A percentile compares a stretch with the other conserved stretches of the same genome.
Conservation (phyloP, 2,329 filamentous ascomycete genomes). For the Nigrospora sphaerica region DNA sequence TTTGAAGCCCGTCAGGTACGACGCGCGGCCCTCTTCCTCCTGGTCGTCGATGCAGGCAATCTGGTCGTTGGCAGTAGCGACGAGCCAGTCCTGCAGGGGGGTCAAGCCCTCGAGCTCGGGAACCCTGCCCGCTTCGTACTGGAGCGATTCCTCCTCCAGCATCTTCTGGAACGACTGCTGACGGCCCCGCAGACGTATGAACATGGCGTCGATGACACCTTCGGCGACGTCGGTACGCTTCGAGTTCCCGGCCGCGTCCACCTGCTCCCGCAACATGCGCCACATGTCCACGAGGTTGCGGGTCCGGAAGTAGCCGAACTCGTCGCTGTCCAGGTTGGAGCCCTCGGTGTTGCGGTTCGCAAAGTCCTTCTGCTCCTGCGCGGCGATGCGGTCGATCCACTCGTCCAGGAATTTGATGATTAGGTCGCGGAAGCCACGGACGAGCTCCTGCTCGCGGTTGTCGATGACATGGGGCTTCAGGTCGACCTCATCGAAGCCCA, state of each 20-base stretch:
- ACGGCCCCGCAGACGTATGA: slow-evolving; percentile 72
- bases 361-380: slow-evolving; percentile 76
- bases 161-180: slow-evolving; percentile 84
- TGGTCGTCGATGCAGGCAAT: slow-evolving; percentile 97
- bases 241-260: slow-evolving; percentile 77
- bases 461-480: slow-evolving; percentile 83
- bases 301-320: slow-evolving; percentile 86
- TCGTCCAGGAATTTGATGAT: slow-evolving; percentile 95
- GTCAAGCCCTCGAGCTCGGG: slow-evolving; percentile 62
- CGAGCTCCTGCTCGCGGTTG: slow-evolving; percentile 80
- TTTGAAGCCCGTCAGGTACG: slow-evolving; percentile 81
- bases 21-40: slow-evolving; percentile 65
- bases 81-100: slow-evolving; percentile 87
- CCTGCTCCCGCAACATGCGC: slow-evolving; percentile 93
- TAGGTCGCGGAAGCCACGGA: slow-evolving; percentile 87
- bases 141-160: slow-evolving; percentile 75
- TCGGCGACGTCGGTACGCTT: slow-evolving; percentile 85
- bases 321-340: slow-evolving; percentile 73
- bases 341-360: slow-evolving; percentile 66
- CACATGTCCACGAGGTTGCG: slow-evolving; percentile 91
- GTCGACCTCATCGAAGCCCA: slow-evolving; percentile 72
- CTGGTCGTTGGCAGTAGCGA: slow-evolving; percentile 96
- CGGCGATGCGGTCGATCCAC: slow-evolving; percentile 93
- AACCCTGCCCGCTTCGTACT: slow-evolving; percentile 55
- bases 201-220: slow-evolving; percentile 94